These are phyloP conservation scores for Venturia effusa DNA, from an alignment of 2,329 filamentous ascomycete genomes.

Conservation along the genomic window DNA sequence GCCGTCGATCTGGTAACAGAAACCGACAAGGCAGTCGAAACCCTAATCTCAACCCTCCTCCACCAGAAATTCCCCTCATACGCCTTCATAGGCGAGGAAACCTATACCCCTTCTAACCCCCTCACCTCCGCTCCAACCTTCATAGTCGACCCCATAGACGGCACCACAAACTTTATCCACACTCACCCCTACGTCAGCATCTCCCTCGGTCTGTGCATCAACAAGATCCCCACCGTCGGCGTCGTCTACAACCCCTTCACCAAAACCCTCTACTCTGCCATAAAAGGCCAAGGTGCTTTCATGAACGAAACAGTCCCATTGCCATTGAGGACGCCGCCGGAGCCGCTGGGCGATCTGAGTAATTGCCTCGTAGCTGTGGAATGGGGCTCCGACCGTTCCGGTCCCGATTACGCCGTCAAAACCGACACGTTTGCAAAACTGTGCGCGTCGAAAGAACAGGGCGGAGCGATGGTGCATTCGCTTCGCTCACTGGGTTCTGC, in stretches of 20 bases:
- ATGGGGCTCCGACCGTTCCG: constrained; percentile 60
- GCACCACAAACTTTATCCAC: constrained; percentile 73
- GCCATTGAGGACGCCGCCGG: constrained; percentile 38
- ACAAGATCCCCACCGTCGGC: constrained; percentile 52
- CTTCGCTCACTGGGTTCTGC: constrained; percentile 61
- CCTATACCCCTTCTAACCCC: constrained; percentile 54
- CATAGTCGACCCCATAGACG: constrained; percentile 74
- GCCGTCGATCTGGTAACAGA: constrained; percentile 53
- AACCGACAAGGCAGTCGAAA: constrained; percentile 51
- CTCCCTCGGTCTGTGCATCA: constrained; percentile 60
- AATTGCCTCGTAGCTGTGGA: constrained; percentile 58
- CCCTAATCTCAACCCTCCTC: constrained; percentile 42
- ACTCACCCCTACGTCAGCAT: constrained; percentile 64
- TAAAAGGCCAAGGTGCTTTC: constrained; percentile 57
- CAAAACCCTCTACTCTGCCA: constrained; percentile 56
- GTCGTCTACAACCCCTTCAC: constrained; percentile 75
- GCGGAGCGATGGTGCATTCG: constrained; percentile 67
- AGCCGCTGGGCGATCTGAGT: constrained; percentile 49
- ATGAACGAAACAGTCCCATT: constrained; percentile 26
- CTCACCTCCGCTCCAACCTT: constrained; percentile 62
- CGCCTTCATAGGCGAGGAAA: constrained; percentile 65
- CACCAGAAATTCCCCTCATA: constrained; percentile 42
- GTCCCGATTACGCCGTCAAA: constrained; percentile 62
- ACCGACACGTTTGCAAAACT: constrained; percentile 50
- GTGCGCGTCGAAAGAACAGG: constrained; percentile 43